Evolutionary conservation across 345 rosid species (phyloP).

Genomic region (Theobroma cacao): DNA sequence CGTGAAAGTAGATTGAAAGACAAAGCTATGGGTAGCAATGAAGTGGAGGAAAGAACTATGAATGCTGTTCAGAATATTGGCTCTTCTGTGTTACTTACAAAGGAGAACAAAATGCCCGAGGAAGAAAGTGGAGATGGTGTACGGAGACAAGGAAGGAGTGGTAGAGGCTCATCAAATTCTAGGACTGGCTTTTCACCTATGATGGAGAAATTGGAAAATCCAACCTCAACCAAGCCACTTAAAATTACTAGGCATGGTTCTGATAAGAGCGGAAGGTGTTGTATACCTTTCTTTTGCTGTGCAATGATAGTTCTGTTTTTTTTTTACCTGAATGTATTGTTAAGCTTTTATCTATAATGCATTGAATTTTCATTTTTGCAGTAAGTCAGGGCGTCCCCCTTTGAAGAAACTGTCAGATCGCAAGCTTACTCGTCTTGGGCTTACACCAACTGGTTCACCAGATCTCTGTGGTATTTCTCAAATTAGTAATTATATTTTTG

Average conservation of each 20-base stretch:
- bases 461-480: constrained; percentile 36
- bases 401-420: constrained; percentile 52
- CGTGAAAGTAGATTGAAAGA: constrained; percentile 36
- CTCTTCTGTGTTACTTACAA: constrained; percentile 27
- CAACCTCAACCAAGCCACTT: constrained; percentile 35
- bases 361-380: constrained; percentile 27
- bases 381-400: constrained; percentile 61
- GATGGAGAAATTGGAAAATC: constrained; percentile 47
- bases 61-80: constrained; percentile 27
- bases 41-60: constrained; percentile 31
- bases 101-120: constrained; percentile 37
- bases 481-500: neutral
- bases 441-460: constrained; percentile 34
- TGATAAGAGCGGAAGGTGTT: constrained; percentile 53
- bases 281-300: constrained; percentile 8
- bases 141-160: constrained; percentile 50
- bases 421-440: constrained; percentile 38
- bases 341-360: neutral
- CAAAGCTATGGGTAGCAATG: constrained; percentile 28
- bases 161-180: constrained; percentile 36
- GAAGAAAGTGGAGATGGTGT: constrained; percentile 48
- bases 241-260: constrained; percentile 39
- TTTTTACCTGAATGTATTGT: neutral
- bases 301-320: neutral
- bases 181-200: constrained; percentile 33